phyloP scores from a whole-genome alignment of 768 basidiomycete species.

The Lactarius vividus region DNA sequence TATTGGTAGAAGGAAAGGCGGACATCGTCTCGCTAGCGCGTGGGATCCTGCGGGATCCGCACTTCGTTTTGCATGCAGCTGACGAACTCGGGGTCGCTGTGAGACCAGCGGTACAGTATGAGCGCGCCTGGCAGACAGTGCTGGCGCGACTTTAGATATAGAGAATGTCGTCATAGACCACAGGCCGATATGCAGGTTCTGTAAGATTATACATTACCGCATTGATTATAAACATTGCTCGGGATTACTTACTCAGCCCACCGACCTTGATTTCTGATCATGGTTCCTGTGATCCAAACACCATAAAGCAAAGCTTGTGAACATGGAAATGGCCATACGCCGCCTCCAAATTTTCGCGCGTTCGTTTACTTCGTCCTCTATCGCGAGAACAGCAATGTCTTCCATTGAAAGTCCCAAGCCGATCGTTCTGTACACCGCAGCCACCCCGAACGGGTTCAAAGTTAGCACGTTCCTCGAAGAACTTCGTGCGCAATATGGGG shows the following conservation, averaged over 20 bases:
- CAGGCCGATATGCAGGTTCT: too few species aligned
- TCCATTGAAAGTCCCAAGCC: conserved; percentile 21
- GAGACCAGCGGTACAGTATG: conserved; percentile 72
- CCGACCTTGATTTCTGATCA: background rate
- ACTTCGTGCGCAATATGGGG: conserved; percentile 41
- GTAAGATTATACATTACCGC: too few species aligned
- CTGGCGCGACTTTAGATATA: conserved; percentile 30
- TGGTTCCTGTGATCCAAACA: conserved; percentile 2
- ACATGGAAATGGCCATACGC: background rate
- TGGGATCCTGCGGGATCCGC: conserved; percentile 62
- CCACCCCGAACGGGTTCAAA: conserved; percentile 56
- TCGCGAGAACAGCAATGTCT: conserved; percentile 10
- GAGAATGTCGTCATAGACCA: conserved; percentile 33
- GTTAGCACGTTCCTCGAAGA: conserved; percentile 59
- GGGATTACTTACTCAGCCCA: background rate
- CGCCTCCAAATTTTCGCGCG: background rate
- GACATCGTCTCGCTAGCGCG: conserved; percentile 69
- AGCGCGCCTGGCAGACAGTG: conserved; percentile 73
- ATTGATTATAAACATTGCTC: background rate
- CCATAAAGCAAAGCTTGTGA: background rate
- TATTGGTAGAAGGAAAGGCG: conserved; percentile 62
- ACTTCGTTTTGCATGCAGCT: conserved; percentile 63
- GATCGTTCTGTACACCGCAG: conserved; percentile 34
- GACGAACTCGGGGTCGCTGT: conserved; percentile 58
- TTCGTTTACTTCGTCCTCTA: background rate